Evolutionary conservation across 1,139 yeast species (phyloP), one percentile per base, ranked within the genome.

Genomic region (Yamadazyma siamensis): DNA sequence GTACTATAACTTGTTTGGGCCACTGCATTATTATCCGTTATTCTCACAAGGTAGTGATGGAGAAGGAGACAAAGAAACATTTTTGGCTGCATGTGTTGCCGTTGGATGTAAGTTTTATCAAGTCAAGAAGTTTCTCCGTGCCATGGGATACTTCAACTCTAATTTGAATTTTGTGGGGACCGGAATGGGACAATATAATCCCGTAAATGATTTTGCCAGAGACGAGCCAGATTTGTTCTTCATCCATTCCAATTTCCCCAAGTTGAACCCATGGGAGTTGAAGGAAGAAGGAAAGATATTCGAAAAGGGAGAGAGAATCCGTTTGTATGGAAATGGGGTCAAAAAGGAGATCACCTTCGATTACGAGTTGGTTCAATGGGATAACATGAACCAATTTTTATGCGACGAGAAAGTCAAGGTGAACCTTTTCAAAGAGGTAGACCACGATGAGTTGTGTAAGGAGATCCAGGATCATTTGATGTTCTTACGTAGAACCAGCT

Each of bases 11-110:
- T 56, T 83, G 23, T 81, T 76, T 50, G 95, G 95, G 0, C 94
- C 91, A 5, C 70, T 72, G 12, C 77, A 78, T 59, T 87, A 73
- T 50, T 87, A 86, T 54, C 94, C 94, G n/a, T 67, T 87, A 27
- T 73, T 87, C 33, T 80, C 91, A 1, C 95, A 86, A 57, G 89
- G 89, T 10, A 77, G 85, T 0, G 83, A 80, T 35, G 95, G 96
- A 25, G 94, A 85, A 59, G 95, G 95, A 39, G 95, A 87, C 54
- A 87, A 86, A 52, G 96, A 87, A 51, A 85, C 95, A 0, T 87
- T 84, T 49, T 61, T 84, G 32, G 89, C 95, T 0, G 89, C 91
- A 0, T 80, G 94, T 1, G 71, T 72, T 26, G 85, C 82, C 2
- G 57, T 81, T 33, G 59, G 63, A 6, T 71, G 77, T 29, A 65